Evolutionary conservation across 495 filamentous ascomycete genomes (phyloP), one percentile per base, ranked within the genome.

Genomic region (Letharia columbiana): DNA sequence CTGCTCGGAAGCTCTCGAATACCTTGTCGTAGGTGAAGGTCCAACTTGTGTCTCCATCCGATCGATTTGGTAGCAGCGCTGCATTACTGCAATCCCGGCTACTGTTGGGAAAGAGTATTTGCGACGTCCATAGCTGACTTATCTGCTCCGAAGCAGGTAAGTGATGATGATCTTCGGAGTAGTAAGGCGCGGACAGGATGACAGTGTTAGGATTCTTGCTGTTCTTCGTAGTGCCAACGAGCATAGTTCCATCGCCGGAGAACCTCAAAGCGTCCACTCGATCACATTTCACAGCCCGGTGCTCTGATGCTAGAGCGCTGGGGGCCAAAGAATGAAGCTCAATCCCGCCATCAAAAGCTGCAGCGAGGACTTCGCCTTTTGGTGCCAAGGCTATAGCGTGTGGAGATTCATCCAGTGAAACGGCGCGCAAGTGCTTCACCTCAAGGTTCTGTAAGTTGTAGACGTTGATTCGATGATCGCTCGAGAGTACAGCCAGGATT

Each of bases 341-440:
- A 66, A 96, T 91, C 18, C 88, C 89, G 41, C 89, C 89, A 69
- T 90, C 85, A 77, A 90, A 96, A 15, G 90, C 91, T n/a, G 91
- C 86, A 33, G 91, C 92, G 66, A 96, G 78, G 28, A 96, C 89
- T 54, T 85, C 82, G 31, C 91, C 91, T 60, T 86, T 87, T 2
- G 91, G 91, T 2, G 91, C 92, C 35, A 96, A 78, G 11, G 87
- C 85, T 67, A 96, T 87, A 50, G 89, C 84, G 66, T 89, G 83
- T 68, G 91, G 89, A 63, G 82, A 79, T 77, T 93, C 84, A 70
- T 95, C 88, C 59, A 94, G 75, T 10, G 87, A 82, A 42, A 95
- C 79, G n/a, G 83, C 83, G 67, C 86, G 87, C 1, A 86, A 80
- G 67, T 87, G 83, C 61, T 84, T 85, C 9, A 86, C 88, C 56